These are phyloP conservation scores for Pistacia atlantica DNA, from an alignment of 345 rosid species.

Conservation along the genomic window DNA sequence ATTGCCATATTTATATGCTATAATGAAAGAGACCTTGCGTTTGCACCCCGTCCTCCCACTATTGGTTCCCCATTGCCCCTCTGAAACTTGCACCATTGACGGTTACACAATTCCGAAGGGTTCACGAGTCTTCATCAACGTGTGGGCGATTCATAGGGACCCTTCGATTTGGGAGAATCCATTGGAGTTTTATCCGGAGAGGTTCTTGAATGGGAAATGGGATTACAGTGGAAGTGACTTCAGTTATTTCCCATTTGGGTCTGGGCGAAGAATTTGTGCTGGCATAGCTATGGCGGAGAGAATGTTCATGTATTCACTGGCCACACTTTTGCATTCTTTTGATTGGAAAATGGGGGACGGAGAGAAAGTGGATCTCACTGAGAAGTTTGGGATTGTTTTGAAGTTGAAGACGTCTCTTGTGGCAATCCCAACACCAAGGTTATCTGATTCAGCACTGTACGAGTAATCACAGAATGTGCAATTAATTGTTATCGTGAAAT, in stretches of 20 bases:
- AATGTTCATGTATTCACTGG: slow-evolving; percentile 60
- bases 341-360: slow-evolving; percentile 57
- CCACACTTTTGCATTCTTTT: slow-evolving; percentile 69
- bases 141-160: slow-evolving; percentile 60
- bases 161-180: slow-evolving; percentile 56
- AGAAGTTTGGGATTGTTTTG: slow-evolving; percentile 75
- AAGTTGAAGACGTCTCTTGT: slow-evolving; percentile 58
- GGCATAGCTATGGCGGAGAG: slow-evolving; percentile 76
- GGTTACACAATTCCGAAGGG: slow-evolving; percentile 57
- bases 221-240: slow-evolving; percentile 64
- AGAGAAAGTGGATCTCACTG: slow-evolving; percentile 39
- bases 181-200: slow-evolving; percentile 49
- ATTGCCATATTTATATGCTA: slow-evolving; percentile 44
- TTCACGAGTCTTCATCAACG: slow-evolving; percentile 48
- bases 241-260: slow-evolving; percentile 76
- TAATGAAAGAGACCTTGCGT: slow-evolving; percentile 57
- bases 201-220: slow-evolving; percentile 43
- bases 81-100: slow-evolving; percentile 28
- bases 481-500: too few species aligned
- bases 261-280: slow-evolving; percentile 72
- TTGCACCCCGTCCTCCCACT: slow-evolving; percentile 59
- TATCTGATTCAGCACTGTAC: slow-evolving; percentile 46
- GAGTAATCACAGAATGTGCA: not conserved
- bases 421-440: slow-evolving; percentile 56
- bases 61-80: slow-evolving; percentile 51